Base-by-base conservation (phyloP, 441 rosid species). In the Erysimum pusillum region DNA sequence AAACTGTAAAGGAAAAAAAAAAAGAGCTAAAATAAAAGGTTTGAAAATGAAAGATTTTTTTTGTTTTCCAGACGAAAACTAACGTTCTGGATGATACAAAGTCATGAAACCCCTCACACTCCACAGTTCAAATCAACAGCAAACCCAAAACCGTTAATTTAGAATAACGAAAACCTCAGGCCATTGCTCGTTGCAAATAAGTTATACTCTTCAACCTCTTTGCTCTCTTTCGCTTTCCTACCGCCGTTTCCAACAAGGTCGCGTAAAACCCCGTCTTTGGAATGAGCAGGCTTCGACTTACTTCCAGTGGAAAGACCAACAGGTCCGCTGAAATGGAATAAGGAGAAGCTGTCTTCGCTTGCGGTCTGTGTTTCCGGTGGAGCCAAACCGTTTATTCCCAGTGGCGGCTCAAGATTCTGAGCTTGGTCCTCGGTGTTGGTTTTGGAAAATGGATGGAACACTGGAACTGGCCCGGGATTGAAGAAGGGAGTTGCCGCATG, bases 281-380 rank as follows among this genome's bases (percentile, higher is more conserved):
- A 64, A 60, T 82, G 78, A 45, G 77, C 79, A 57, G 82, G 74
- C 73, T 82, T 84, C 13, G 83, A 64, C 77, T 83, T 85, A 35
- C n/a, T 58, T 61, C 84, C 78, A 53, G 83, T 90, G 32, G 93
- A 83, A 64, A 87, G 82, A 60, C 90, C 96, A 6, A 88, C 87
- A 7, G 99, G 98, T 48, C 96, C 96, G 17, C 89, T 97, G 77
- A 83, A 92, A 81, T 94, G 99, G 80, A 94, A 94, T 66, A 94
- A 77, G 71, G 99, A 94, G 80, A 94, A 94, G 80, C 85, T 75
- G 20, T 85, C 59, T 34, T 84, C 56, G 39, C 81, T 48, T 48
- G 44, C 56, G 0, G 15, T 32, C 57, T 32, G 54, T 45, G 59
- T 59, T 60, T 59, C 67, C 18, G n/a, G 61, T 52, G 22, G 78